Base-by-base conservation (phyloP, 2,329 filamentous ascomycete species). In the Leptographium wingfieldii region DNA sequence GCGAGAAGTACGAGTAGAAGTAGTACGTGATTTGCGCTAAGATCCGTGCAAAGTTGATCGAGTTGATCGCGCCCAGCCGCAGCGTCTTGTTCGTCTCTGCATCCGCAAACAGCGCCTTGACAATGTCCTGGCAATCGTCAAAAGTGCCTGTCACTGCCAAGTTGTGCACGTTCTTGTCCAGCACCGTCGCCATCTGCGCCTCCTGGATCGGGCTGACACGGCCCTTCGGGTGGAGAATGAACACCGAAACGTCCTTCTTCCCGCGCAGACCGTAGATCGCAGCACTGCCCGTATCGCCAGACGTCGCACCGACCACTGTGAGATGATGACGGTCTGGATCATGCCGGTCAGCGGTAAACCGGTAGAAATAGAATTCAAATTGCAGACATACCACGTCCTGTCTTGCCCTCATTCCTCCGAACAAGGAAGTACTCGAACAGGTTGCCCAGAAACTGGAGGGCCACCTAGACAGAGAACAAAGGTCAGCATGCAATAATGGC, bases 1-100 rank as follows among this genome's bases (percentile, higher is more conserved):
- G 84, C 16, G 85, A 77, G 74, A 96, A 96, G 79, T 97, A 97
- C 14, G 94, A 85, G 73, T 94, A 80, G 78, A 96, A 95, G 79
- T 96, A 99, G 80, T 96, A 97, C 62, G 90, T 90, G 65, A 95
- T 96, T 76, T 99, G 94, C 14, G 94, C 92, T 46, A 99, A 81
- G 66, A 99, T 97, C 67, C 94, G 82, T 2, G 92, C 88, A 82
- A 87, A 96, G 76, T 97, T 97, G 76, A 97, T 97, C 54, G 88
- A 94, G 78, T 97, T 97, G 66, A 97, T 90, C 52, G 94, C 92
- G 49, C 88, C 92, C 52, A 97, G 86, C 66, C 90, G 90, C 69
- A 92, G 83, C 2, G 82, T 84, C 66, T 81, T 77, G 78, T 97
- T 97, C 71, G 89, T 87, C 59, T 91, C 85, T 3, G 86, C 78